phyloP scores from a whole-genome alignment of 192 early-diverging fungal species.

The Kappamyces sp. region DNA sequence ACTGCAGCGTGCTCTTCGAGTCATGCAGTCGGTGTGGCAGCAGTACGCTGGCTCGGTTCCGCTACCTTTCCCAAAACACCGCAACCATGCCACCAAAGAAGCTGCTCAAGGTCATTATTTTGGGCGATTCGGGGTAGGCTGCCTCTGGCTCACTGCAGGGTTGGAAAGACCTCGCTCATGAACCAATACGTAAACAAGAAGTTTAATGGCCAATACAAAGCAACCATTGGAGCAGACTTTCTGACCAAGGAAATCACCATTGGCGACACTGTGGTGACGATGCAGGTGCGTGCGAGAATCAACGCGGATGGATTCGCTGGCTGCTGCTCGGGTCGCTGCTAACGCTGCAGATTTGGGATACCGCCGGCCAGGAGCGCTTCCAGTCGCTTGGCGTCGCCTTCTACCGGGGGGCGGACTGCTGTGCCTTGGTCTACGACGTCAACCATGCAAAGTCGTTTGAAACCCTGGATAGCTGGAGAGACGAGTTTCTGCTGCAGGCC shows the following conservation, averaged over 20 bases:
- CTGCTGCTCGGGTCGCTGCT: not conserved
- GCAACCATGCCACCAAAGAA: too few relatives aligned
- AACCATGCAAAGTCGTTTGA: slow-evolving; percentile 93
- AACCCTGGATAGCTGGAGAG: slow-evolving; percentile 93
- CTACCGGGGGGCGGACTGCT: slow-evolving; percentile 98
- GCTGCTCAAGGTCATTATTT: slow-evolving; percentile 68
- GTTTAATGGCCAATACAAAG: slow-evolving; percentile 97
- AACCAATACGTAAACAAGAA: slow-evolving; percentile 98
- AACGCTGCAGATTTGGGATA: slow-evolving; percentile 83
- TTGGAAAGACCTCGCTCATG: slow-evolving; percentile 98
- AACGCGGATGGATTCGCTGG: too few relatives aligned
- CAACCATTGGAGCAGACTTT: slow-evolving; percentile 98
- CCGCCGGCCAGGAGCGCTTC: slow-evolving; percentile 98
- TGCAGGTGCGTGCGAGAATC: slow-evolving; percentile 60
- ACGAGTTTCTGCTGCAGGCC: slow-evolving; percentile 97
- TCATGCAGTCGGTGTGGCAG: too few relatives aligned
- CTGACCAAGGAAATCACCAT: slow-evolving; percentile 95
- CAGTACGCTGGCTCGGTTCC: too few relatives aligned
- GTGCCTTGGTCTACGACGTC: slow-evolving; percentile 94
- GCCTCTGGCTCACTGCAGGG: slow-evolving; percentile 40
- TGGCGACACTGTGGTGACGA: slow-evolving; percentile 89
- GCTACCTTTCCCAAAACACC: too few relatives aligned
- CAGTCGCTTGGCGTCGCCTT: slow-evolving; percentile 98
- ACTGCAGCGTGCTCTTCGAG: too few relatives aligned
- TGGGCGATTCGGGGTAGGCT: slow-evolving; percentile 76